Evolutionary conservation across 208 protist genomes (phyloP), one percentile per base, ranked within the genome.

Genomic region (Crithidia acanthocephali): DNA sequence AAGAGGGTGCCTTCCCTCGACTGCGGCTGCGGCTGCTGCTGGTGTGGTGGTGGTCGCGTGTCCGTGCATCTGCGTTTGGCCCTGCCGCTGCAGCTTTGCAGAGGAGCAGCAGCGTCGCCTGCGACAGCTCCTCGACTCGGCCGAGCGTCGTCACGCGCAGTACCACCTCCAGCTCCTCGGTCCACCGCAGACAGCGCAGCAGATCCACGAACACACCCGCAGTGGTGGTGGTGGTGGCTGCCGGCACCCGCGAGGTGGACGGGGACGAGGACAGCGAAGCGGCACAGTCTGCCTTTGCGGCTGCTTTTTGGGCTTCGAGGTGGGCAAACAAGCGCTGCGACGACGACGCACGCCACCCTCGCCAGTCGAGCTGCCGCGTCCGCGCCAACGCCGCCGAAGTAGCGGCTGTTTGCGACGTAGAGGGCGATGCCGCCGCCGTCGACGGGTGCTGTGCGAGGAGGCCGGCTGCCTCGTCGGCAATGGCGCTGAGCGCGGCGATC

Each of bases 171-270:
- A 77, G 48, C 37, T 77, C 64, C 35, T 77, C 72, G 8, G 61
- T 51, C 72, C 63, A 72, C 23, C 63, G 64, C 35, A 72, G 37
- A 33, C 72, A 77, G 27, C 64, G 18, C 63, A 77, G 50, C 20
- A 67, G 25, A 8, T 77, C 72, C 20, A 47, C 64, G n/a, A 77
- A 70, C 20, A 35, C 2, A 10, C 7, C 45, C 2, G 64, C 64
- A 13, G 52, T 48, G 4, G 25, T 48, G 2, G 37, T 58, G 1
- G 40, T 4, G 9, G 52, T 50, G n/a, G 48, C 22, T n/a, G n/a
- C n/a, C n/a, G n/a, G n/a, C n/a, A n/a, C n/a, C n/a, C n/a, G n/a
- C n/a, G n/a, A n/a, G n/a, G n/a, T n/a, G n/a, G n/a, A n/a, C n/a
- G n/a, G n/a, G 23, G 33, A 47, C 32, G 45, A 50, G 8, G 45